phyloP scores from a whole-genome alignment of 2,329 filamentous ascomycete species.

The Colletotrichum musae region DNA sequence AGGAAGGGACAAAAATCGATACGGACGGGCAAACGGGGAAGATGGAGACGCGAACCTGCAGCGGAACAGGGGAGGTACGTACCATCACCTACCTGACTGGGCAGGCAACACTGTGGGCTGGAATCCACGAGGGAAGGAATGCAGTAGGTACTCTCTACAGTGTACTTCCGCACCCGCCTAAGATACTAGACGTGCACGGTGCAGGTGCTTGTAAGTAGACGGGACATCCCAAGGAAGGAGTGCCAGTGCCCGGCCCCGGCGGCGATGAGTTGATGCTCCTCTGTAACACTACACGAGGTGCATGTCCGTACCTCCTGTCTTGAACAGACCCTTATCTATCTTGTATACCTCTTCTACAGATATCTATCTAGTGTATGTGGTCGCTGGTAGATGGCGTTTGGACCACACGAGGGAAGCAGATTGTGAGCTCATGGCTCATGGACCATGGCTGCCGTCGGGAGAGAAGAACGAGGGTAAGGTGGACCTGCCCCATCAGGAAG shows the following conservation, averaged over 20 bases:
- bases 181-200: too few relatives aligned
- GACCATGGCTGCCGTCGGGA: background rate
- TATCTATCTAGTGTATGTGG: too few relatives aligned
- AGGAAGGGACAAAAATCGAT: constrained; percentile 38
- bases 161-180: too few relatives aligned
- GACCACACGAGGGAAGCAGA: background rate
- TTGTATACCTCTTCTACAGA: too few relatives aligned
- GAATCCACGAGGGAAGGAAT: constrained; percentile 25
- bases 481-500: constrained; percentile 27
- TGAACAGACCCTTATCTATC: too few relatives aligned
- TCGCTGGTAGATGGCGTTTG: too few relatives aligned
- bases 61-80: constrained; percentile 29
- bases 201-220: too few relatives aligned
- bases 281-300: too few relatives aligned
- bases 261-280: too few relatives aligned
- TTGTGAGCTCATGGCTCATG: background rate
- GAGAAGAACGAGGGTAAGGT: constrained; percentile 9
- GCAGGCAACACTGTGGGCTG: constrained; percentile 31
- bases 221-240: too few relatives aligned
- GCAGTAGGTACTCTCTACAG: background rate
- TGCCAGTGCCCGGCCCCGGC: too few relatives aligned
- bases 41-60: constrained; percentile 28
- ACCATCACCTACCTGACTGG: constrained; percentile 22
- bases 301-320: too few relatives aligned
- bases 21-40: constrained; percentile 22